A percentile compares a stretch with the other conserved stretches of the same genome.
Evolutionary conservation across 1,284 basidiomycete species (phyloP).

Genomic region (Papiliotrema laurentii): DNA sequence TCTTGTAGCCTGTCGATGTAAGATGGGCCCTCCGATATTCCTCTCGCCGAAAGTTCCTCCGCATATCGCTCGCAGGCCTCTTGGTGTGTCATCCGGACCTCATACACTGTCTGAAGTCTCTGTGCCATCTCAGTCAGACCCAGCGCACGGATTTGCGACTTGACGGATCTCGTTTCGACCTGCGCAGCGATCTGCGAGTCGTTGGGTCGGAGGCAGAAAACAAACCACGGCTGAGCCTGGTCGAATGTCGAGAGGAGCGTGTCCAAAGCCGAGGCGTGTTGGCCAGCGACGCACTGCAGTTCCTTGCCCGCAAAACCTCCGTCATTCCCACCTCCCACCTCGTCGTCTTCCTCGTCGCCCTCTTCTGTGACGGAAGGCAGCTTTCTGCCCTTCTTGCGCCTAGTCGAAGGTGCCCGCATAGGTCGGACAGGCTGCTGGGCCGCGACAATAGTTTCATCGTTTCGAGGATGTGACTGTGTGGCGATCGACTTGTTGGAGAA

Average conservation of each 20-base stretch:
- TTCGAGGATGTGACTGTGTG: slow-evolving; percentile 81
- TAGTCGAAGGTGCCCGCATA: slow-evolving; percentile 83
- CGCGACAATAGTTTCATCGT: slow-evolving; percentile 89
- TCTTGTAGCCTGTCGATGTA: slow-evolving; percentile 45
- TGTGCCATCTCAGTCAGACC: slow-evolving; percentile 76
- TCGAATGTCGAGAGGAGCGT: slow-evolving; percentile 83
- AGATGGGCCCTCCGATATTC: slow-evolving; percentile 44
- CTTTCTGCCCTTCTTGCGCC: slow-evolving; percentile 61
- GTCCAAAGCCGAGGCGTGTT: slow-evolving; percentile 77
- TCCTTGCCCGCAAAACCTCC: slow-evolving; percentile 65
- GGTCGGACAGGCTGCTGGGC: slow-evolving; percentile 90
- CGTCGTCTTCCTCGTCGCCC: slow-evolving; percentile 54
- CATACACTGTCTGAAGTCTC: slow-evolving; percentile 61
- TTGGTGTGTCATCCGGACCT: slow-evolving; percentile 77
- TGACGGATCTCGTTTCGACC: slow-evolving; percentile 83
- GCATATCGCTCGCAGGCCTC: slow-evolving; percentile 85
- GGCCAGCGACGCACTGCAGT: slow-evolving; percentile 70
- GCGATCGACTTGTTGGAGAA: slow-evolving; percentile 85
- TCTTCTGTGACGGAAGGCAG: slow-evolving; percentile 58
- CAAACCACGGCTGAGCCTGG: slow-evolving; percentile 86
- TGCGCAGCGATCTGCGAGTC: slow-evolving; percentile 92
- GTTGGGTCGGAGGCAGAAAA: slow-evolving; percentile 91
- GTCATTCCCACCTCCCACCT: slow-evolving; percentile 39
- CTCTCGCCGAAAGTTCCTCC: slow-evolving; percentile 51
- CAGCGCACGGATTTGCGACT: slow-evolving; percentile 80